Base-by-base conservation (phyloP, 2,329 filamentous ascomycete species). In the Pseudogymnoascus sp. region DNA sequence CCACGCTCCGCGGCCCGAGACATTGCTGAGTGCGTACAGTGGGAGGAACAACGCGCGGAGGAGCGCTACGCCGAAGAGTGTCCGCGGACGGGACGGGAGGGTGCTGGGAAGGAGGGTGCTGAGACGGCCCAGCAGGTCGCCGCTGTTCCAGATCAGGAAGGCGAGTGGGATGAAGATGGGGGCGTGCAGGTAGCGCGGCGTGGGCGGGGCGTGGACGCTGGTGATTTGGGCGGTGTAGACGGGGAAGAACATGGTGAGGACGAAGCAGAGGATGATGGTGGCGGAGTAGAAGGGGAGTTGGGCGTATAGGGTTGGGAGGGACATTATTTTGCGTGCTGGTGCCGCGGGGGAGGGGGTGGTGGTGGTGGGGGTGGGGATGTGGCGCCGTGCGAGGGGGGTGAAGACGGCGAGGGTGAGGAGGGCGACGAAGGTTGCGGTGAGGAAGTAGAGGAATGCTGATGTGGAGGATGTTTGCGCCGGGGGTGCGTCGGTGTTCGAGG, bases 141-240 rank as follows among this genome's bases (percentile, higher is more conserved):
- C 95, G 1, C 88, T 74, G 73, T 97, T 99, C 95, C 95, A 99
- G 73, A 95, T 85, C 65, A 97, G 84, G 76, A 97, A 96, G 3
- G 84, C 91, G 0, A 97, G 81, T 0, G 95, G 93, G 64, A 97
- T 93, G 74, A 97, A 99, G 15, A 88, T 86, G 0, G 86, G 80
- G 0, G 90, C 85, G 62, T 86, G 84, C 68, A 96, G 84, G 15
- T 96, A 77, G 15, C 80, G 76, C 11, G 82, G 78, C 7, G 72
- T 66, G 31, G 73, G 69, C n/a, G 70, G 64, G 5, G 66, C 75
- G 66, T 69, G 73, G 65, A 82, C 77, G 2, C 81, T 84, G 21
- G 79, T 67, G 62, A 88, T 87, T 75, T 88, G 85, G 64, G 82
- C 78, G 0, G 95, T 97, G 76, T 96, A 96, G 65, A 97, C 90